Percentiles rank a stretch among this genome's conserved stretches.
Evolutionary conservation across 2,329 filamentous ascomycete species (phyloP).

Genomic region (Rhynchosporium secalis): DNA sequence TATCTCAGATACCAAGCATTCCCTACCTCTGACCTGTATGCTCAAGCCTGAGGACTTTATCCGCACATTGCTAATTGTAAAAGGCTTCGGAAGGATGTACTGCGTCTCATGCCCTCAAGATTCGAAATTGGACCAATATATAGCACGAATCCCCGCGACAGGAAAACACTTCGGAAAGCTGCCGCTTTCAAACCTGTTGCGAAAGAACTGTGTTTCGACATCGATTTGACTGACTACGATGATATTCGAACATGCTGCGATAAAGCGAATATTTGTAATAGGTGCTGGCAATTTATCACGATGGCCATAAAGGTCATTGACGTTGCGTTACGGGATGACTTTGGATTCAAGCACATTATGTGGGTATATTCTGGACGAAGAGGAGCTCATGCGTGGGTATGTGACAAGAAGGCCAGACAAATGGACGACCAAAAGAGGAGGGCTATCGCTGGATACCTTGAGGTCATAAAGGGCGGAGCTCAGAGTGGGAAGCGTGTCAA

Average conservation of each 20-base stretch:
- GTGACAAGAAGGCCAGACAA: constrained; percentile 79
- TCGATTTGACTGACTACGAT: constrained; percentile 98
- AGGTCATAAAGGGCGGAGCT: constrained; percentile 82
- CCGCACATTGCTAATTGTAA: constrained; percentile 27
- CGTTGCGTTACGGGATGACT: constrained; percentile 83
- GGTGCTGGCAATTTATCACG: constrained; percentile 96
- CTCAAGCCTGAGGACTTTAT: constrained; percentile 3
- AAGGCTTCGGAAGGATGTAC: constrained; percentile 85
- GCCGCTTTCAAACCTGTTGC: constrained; percentile 81
- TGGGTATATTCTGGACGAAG: constrained; percentile 98
- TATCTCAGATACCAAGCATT: constrained; percentile 92
- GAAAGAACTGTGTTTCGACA: constrained; percentile 98
- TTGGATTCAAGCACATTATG: constrained; percentile 94
- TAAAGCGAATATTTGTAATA: constrained; percentile 88
- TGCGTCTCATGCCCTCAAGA: constrained; percentile 83
- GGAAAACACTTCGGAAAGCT: constrained; percentile 80
- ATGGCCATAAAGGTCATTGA: constrained; percentile 97
- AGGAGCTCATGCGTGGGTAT: constrained; percentile 98
- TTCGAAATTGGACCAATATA: constrained; percentile 99
- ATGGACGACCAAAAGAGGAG: constrained; percentile 85
- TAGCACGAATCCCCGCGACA: constrained; percentile 87
- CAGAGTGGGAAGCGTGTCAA: constrained; percentile 88
- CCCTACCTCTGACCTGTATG: constrained; percentile 62
- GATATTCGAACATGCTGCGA: constrained; percentile 93
- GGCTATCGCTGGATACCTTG: constrained; percentile 85